Conservation (phyloP, 495 filamentous ascomycete species). For the Penicillium goetzii region DNA sequence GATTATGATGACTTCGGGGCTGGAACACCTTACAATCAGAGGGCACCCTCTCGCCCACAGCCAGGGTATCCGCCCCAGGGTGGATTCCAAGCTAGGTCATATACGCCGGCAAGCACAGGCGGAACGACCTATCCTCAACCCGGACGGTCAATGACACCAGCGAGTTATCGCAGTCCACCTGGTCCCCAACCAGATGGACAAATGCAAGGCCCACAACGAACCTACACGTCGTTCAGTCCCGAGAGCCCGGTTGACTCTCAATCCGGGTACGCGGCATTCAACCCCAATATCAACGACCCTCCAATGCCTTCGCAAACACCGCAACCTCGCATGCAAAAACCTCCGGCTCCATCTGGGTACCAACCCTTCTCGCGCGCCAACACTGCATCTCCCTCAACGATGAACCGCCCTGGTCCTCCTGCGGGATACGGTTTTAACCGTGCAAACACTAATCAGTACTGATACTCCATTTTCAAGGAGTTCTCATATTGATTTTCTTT, state of each 20-base stretch:
- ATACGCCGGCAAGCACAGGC: conserved; percentile 12
- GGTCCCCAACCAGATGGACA: conserved; percentile 14
- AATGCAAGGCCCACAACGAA: conserved; percentile 16
- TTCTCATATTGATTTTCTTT: not conserved
- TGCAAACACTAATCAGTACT: conserved; percentile 33
- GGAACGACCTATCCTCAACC: conserved; percentile 15
- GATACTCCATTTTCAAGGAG: not conserved
- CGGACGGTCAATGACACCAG: conserved; percentile 27
- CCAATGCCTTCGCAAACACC: conserved; percentile 15
- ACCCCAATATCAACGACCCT: conserved; percentile 17
- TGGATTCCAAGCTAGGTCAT: conserved; percentile 21
- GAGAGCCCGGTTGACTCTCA: conserved; percentile 14
- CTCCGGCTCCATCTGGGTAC: conserved; percentile 16
- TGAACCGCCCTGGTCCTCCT: conserved; percentile 32
- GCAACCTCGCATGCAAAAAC: conserved; percentile 16
- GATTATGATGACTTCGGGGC: conserved; percentile 1
- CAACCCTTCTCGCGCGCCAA: conserved; percentile 30
- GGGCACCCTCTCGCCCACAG: conserved; percentile 10
- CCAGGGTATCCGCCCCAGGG: conserved; percentile 18
- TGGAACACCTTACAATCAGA: conserved; percentile 6
- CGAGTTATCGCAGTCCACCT: conserved; percentile 27
- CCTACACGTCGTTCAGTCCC: conserved; percentile 15
- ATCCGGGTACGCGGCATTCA: conserved; percentile 28
- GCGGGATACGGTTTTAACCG: conserved; percentile 30
- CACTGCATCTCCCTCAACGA: conserved; percentile 28